A percentile compares a stretch with the other conserved stretches of the same genome.
Evolutionary conservation across 495 filamentous ascomycete genomes (phyloP).

Genomic region (Echria macrotheca): DNA sequence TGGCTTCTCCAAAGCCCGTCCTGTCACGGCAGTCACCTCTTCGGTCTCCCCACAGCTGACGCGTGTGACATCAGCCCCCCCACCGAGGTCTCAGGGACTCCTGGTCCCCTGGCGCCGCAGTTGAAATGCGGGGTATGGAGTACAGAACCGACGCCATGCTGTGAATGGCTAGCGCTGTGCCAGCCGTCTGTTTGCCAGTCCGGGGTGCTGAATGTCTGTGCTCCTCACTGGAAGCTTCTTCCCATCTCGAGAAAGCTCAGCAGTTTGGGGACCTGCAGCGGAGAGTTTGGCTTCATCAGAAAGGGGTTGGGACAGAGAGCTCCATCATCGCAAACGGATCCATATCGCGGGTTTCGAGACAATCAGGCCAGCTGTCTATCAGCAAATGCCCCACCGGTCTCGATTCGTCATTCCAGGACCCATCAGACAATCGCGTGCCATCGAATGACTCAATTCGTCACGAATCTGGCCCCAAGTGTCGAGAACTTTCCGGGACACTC

Average conservation of each 20-base stretch:
- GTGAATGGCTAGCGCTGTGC: slow-evolving; percentile 16
- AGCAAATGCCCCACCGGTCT: not conserved
- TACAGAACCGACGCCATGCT: slow-evolving; percentile 11
- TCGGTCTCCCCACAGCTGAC: slow-evolving; percentile 8
- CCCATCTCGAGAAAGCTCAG: slow-evolving; percentile 7
- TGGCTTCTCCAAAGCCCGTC: not conserved
- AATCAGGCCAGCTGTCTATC: not conserved
- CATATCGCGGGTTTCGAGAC: not conserved
- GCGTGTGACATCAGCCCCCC: slow-evolving; percentile 26
- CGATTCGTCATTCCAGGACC: slow-evolving; percentile 11
- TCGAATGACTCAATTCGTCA: slow-evolving; percentile 9
- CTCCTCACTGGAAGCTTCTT: slow-evolving; percentile 13
- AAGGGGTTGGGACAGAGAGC: not conserved
- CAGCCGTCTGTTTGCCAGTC: slow-evolving; percentile 2
- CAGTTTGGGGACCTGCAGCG: not conserved
- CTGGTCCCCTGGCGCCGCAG: too few relatives aligned
- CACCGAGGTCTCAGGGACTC: slow-evolving; percentile 20
- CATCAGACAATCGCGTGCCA: slow-evolving; percentile 7
- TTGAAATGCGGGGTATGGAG: slow-evolving; percentile 27
- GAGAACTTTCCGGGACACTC: not conserved
- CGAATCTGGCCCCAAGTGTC: not conserved
- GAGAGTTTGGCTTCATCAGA: not conserved
- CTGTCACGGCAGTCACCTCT: not conserved
- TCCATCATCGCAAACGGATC: too few relatives aligned
- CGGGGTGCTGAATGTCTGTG: slow-evolving; percentile 13